Conservation (phyloP, 352 stramenopile species). For the Saprolegnia parasitica region DNA sequence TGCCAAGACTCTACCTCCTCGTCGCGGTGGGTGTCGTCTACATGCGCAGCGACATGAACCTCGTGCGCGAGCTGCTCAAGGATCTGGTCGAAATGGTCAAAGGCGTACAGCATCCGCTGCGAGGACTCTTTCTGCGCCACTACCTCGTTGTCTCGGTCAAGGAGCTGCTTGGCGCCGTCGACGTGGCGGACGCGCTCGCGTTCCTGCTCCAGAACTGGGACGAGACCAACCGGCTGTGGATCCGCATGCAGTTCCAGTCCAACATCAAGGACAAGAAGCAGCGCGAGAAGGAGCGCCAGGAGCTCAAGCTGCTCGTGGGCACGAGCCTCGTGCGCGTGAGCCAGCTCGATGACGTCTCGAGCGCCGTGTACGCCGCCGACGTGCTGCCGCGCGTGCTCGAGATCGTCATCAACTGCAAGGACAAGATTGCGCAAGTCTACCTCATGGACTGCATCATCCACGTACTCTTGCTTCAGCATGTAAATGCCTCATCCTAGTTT, state of each 20-base stretch:
- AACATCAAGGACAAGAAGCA: slow-evolving; percentile 71
- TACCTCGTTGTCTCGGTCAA: slow-evolving; percentile 91
- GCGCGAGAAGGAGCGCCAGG: slow-evolving; percentile 83
- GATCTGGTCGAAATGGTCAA: slow-evolving; percentile 99
- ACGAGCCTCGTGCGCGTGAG: slow-evolving; percentile 96
- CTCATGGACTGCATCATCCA: slow-evolving; percentile 98
- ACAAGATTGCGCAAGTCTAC: slow-evolving; percentile 97
- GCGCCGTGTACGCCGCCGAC: slow-evolving; percentile 81
- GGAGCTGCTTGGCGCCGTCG: slow-evolving; percentile 92
- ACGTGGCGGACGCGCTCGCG: slow-evolving; percentile 86
- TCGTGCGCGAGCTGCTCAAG: slow-evolving; percentile 89
- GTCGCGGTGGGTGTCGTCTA: slow-evolving; percentile 95
- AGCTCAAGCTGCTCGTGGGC: slow-evolving; percentile 96
- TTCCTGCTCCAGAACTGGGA: slow-evolving; percentile 97
- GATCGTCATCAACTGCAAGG: slow-evolving; percentile 92
- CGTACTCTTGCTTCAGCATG: slow-evolving; percentile 33
- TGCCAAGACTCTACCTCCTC: slow-evolving; percentile 95
- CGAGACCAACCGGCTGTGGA: slow-evolving; percentile 98
- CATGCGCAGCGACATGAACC: slow-evolving; percentile 81
- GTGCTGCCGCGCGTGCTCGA: slow-evolving; percentile 91
- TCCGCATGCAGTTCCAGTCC: slow-evolving; percentile 94
- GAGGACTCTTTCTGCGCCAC: slow-evolving; percentile 97
- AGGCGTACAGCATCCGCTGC: slow-evolving; percentile 97
- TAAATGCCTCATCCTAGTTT: background rate
- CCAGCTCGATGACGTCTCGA: slow-evolving; percentile 93